These are phyloP conservation scores for Coffea humblotiana DNA, from an alignment of 305 asterid genomes.

Conservation along the genomic window DNA sequence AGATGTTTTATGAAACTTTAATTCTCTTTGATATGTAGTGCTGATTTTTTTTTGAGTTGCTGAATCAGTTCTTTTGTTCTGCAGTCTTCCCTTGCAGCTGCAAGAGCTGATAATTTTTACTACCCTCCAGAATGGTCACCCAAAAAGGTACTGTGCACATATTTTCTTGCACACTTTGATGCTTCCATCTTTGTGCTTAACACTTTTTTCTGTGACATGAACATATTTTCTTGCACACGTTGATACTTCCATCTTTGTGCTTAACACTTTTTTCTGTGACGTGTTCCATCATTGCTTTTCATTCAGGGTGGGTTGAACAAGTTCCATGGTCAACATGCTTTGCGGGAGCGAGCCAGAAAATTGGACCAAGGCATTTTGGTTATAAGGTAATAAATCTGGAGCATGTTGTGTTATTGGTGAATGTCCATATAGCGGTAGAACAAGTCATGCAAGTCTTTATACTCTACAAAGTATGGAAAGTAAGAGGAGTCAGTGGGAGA, in stretches of 20 bases:
- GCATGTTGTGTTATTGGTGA: not conserved
- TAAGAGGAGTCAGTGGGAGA: too few species aligned
- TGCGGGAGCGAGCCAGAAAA: constrained; percentile 90
- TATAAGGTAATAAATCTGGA: constrained; percentile 61
- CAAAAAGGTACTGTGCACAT: constrained; percentile 56
- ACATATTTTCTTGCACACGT: too few species aligned
- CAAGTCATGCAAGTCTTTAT: constrained; percentile 5
- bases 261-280: not conserved
- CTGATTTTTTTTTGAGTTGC: not conserved
- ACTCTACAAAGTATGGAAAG: too few species aligned
- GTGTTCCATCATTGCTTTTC: constrained; percentile 17
- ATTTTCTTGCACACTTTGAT: not conserved
- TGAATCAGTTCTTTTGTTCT: constrained; percentile 33
- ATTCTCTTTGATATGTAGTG: not conserved
- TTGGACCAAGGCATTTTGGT: constrained; percentile 93
- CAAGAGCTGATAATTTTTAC: constrained; percentile 97
- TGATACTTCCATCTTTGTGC: constrained; percentile 7
- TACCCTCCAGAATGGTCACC: constrained; percentile 99
- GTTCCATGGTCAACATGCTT: constrained; percentile 91
- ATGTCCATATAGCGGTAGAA: not conserved
- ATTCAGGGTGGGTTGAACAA: constrained; percentile 91
- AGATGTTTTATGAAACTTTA: not conserved
- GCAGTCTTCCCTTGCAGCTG: constrained; percentile 98
- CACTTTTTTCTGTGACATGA: not conserved
- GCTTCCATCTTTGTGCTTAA: not conserved